phyloP scores from a whole-genome alignment of 2,329 filamentous ascomycete genomes.

The Ilyonectria robusta region DNA sequence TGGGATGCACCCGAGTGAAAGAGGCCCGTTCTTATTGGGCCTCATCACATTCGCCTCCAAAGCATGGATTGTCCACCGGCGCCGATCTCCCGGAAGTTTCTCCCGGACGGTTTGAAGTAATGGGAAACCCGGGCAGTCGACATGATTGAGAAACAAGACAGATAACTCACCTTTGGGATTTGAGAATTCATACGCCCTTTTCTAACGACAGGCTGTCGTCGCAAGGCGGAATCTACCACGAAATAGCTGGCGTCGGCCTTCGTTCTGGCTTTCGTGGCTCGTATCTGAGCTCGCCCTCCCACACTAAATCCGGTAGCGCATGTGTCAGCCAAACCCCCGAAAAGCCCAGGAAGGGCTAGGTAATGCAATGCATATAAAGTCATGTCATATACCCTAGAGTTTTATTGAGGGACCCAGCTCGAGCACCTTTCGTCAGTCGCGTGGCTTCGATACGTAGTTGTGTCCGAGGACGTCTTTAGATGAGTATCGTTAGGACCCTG shows the following conservation, averaged over 20 bases:
- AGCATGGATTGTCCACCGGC: conserved; percentile 8
- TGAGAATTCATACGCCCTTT: conserved; percentile 51
- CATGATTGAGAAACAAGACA: not conserved
- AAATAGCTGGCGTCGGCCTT: conserved; percentile 9
- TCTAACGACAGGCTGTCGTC: conserved; percentile 33
- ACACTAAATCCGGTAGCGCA: not conserved
- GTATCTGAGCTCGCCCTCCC: conserved; percentile 16
- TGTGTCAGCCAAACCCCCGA: conserved; percentile 4
- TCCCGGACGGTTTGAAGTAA: not conserved
- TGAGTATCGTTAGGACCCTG: not conserved
- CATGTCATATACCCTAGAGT: conserved; percentile 10
- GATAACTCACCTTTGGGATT: conserved; percentile 49
- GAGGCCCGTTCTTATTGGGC: conserved; percentile 11
- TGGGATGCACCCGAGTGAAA: not conserved
- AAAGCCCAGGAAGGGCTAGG: too few species aligned
- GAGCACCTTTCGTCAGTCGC: conserved; percentile 8
- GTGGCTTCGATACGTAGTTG: not conserved
- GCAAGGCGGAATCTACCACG: conserved; percentile 21
- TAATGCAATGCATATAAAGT: not conserved
- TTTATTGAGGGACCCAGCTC: not conserved
- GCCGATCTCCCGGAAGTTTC: conserved; percentile 12
- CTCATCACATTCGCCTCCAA: not conserved
- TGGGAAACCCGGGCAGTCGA: not conserved
- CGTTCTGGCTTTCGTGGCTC: conserved; percentile 24
- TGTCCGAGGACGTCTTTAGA: not conserved